These are phyloP conservation scores for Podila minutissima DNA, from an alignment of 192 early-diverging fungal genomes.

Conservation along the genomic window DNA sequence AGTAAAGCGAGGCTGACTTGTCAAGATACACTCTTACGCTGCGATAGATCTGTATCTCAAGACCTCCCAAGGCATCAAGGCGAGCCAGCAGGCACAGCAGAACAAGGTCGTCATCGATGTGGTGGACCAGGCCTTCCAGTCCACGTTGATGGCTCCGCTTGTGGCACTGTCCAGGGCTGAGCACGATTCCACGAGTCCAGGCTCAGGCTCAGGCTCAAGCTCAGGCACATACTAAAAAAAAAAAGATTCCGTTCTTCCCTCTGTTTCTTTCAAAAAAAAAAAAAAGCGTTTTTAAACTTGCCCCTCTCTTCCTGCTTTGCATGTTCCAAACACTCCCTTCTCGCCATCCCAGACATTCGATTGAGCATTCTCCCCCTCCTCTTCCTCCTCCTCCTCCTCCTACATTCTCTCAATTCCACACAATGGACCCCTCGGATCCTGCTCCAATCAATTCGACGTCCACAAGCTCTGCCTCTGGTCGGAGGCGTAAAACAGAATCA, in stretches of 20 bases:
- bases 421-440: background rate
- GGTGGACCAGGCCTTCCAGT: constrained; percentile 24
- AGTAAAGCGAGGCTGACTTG: too few relatives aligned
- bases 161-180: background rate
- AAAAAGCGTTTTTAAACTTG: background rate
- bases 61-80: constrained; percentile 46
- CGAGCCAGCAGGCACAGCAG: constrained; percentile 39
- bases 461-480: background rate
- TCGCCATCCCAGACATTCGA: background rate
- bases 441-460: background rate
- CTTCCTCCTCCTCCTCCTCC: background rate
- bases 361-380: background rate
- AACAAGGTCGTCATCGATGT: constrained; percentile 25
- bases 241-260: background rate
- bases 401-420: background rate
- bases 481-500: constrained; percentile 18
- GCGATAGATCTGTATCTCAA: constrained; percentile 37
- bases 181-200: background rate
- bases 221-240: background rate
- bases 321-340: background rate
- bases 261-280: background rate
- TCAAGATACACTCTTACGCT: background rate
- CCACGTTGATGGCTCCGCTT: constrained; percentile 9
- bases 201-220: background rate
- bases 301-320: background rate